Evolutionary conservation across 495 filamentous ascomycete species (phyloP).

Genomic region (Daldinia decipiens): DNA sequence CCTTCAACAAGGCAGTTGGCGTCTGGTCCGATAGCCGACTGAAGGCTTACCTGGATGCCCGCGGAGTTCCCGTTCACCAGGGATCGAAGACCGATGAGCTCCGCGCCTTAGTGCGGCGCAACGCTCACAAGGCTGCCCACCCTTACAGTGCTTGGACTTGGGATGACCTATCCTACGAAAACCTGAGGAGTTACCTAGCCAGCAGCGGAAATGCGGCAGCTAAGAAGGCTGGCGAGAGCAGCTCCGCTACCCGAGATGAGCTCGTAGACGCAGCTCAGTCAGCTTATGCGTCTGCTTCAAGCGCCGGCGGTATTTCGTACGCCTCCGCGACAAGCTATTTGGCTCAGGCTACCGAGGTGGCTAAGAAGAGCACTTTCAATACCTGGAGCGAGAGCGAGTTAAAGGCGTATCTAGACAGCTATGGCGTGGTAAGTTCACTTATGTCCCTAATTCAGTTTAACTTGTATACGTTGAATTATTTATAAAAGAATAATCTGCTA

Average conservation of each 20-base stretch:
- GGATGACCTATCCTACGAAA: conserved; percentile 82
- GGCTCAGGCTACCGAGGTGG: conserved; percentile 71
- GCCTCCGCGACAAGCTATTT: conserved; percentile 81
- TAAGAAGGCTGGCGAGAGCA: conserved; percentile 71
- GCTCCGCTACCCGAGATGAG: conserved; percentile 75
- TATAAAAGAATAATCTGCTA: not conserved
- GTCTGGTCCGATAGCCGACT: conserved; percentile 77
- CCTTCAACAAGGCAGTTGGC: conserved; percentile 70
- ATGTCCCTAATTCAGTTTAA: not conserved
- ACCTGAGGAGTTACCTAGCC: conserved; percentile 76
- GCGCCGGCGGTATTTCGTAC: conserved; percentile 71
- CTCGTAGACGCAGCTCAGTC: conserved; percentile 76
- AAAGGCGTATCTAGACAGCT: conserved; percentile 83
- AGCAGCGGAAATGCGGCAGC: conserved; percentile 68
- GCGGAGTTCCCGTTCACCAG: conserved; percentile 79
- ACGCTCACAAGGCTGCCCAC: conserved; percentile 75
- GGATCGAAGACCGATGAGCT: conserved; percentile 81
- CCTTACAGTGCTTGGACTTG: conserved; percentile 85
- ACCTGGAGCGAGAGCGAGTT: conserved; percentile 83
- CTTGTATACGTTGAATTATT: no score
- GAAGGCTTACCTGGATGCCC: conserved; percentile 79
- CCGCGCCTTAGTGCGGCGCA: conserved; percentile 74
- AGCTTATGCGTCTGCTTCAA: conserved; percentile 74
- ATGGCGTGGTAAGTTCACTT: conserved; percentile 65
- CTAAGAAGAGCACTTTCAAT: conserved; percentile 77